These are phyloP conservation scores for Solanum raphanifolium DNA, from an alignment of 257 asterid genomes.

Conservation along the genomic window DNA sequence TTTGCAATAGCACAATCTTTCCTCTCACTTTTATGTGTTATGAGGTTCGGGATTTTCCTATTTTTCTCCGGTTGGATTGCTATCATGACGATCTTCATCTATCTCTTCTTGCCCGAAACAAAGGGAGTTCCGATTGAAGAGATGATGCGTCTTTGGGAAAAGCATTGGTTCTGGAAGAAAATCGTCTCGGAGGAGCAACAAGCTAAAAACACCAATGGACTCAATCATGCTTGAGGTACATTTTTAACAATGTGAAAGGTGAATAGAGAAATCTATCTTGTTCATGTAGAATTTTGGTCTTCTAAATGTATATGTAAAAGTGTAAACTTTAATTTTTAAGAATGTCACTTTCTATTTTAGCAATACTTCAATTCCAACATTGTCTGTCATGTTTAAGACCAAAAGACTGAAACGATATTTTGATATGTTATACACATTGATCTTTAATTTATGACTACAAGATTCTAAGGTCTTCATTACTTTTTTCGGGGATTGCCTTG, in stretches of 20 bases:
- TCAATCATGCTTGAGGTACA: background rate
- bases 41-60: slow-evolving; percentile 76
- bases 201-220: background rate
- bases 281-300: background rate
- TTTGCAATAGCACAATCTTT: slow-evolving; percentile 63
- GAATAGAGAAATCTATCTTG: background rate
- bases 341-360: background rate
- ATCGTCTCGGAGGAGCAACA: slow-evolving; percentile 11
- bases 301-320: background rate
- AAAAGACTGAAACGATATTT: background rate
- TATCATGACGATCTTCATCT: slow-evolving; percentile 67
- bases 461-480: too few relatives aligned
- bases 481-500: background rate
- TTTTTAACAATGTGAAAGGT: background rate
- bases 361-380: too few relatives aligned
- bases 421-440: background rate
- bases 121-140: slow-evolving; percentile 87
- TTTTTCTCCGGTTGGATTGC: slow-evolving; percentile 73
- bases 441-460: background rate
- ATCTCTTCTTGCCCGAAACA: slow-evolving; percentile 71
- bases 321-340: background rate
- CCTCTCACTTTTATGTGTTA: slow-evolving; percentile 58
- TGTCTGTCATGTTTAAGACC: too few relatives aligned
- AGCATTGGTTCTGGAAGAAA: slow-evolving; percentile 84
- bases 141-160: slow-evolving; percentile 57